phyloP scores from a whole-genome alignment of 192 early-diverging fungal species.

The Chytriomyces sp. region DNA sequence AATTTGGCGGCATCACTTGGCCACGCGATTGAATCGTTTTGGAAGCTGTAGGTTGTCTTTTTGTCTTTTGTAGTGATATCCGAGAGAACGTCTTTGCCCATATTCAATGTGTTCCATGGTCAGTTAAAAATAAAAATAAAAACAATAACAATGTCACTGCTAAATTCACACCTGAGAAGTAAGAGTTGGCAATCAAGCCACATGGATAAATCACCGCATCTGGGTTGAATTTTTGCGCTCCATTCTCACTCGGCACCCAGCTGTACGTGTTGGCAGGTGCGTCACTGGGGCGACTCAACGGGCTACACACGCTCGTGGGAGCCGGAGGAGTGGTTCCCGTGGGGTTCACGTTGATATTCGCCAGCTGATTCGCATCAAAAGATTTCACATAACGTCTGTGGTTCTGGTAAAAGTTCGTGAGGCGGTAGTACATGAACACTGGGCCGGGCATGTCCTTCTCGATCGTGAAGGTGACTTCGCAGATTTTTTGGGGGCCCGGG shows the following conservation, averaged over 20 bases:
- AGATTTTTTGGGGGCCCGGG: slow-evolving; percentile 52
- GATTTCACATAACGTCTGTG: slow-evolving; percentile 95
- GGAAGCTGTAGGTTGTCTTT: slow-evolving; percentile 51
- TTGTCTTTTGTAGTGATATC: no score
- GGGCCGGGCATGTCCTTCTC: slow-evolving; percentile 66
- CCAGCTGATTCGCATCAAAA: slow-evolving; percentile 81
- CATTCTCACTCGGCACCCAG: slow-evolving; percentile 15
- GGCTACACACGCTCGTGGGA: slow-evolving; percentile 17
- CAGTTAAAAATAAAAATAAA: no score
- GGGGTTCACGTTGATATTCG: slow-evolving; percentile 14
- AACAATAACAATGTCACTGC: no score
- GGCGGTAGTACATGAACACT: slow-evolving; percentile 92
- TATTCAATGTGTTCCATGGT: no score
- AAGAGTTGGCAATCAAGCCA: slow-evolving; percentile 96
- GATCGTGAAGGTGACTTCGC: slow-evolving; percentile 77
- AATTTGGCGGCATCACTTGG: slow-evolving; percentile 75
- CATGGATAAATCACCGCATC: slow-evolving; percentile 86
- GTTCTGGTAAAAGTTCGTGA: slow-evolving; percentile 99
- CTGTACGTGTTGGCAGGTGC: slow-evolving; percentile 17
- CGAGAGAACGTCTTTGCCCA: no score
- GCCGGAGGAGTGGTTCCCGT: slow-evolving; percentile 8
- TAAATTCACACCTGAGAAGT: slow-evolving; percentile 81
- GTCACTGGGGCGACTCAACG: slow-evolving; percentile 22
- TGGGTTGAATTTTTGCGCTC: slow-evolving; percentile 7
- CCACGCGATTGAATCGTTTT: slow-evolving; percentile 84